These are phyloP conservation scores for Brassica incana DNA, from an alignment of 345 rosid genomes.

Conservation along the genomic window DNA sequence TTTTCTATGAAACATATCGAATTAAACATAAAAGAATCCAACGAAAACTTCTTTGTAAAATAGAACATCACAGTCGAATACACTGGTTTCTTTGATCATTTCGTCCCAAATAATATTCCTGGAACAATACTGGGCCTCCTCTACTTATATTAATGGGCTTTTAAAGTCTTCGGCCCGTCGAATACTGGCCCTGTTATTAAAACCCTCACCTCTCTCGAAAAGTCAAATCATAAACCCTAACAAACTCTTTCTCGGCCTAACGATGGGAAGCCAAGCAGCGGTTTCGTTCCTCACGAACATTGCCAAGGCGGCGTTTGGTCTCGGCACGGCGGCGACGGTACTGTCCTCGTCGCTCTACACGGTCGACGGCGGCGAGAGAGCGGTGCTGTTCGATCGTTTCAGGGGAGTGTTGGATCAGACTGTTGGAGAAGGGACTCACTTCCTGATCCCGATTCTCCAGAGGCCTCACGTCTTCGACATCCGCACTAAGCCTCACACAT, in stretches of 20 bases:
- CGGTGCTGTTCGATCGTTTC: constrained; percentile 89
- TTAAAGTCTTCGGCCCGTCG: not conserved
- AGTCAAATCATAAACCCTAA: constrained; percentile 31
- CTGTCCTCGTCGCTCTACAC: constrained; percentile 74
- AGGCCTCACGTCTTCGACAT: constrained; percentile 78
- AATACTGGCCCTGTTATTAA: not conserved
- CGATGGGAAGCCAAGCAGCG: constrained; percentile 81
- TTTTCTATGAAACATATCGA: not conserved
- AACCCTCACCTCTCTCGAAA: not conserved
- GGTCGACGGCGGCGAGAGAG: constrained; percentile 94
- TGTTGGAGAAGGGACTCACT: constrained; percentile 87
- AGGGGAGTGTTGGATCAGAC: constrained; percentile 85
- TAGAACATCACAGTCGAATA: too few species aligned
- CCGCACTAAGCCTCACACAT: constrained; percentile 86
- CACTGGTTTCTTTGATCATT: too few species aligned
- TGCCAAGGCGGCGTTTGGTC: constrained; percentile 78
- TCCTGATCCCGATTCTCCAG: constrained; percentile 88
- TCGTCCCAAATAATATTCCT: not conserved
- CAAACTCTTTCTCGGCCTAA: not conserved
- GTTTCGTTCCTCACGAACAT: constrained; percentile 61
- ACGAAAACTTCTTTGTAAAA: too few species aligned
- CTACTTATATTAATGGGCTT: not conserved
- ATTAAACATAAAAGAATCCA: too few species aligned
- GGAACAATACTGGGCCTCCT: not conserved
- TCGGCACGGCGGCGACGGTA: constrained; percentile 66